Evolutionary conservation across 257 asterid species (phyloP).

Genomic region (Solanum tacnaense): DNA sequence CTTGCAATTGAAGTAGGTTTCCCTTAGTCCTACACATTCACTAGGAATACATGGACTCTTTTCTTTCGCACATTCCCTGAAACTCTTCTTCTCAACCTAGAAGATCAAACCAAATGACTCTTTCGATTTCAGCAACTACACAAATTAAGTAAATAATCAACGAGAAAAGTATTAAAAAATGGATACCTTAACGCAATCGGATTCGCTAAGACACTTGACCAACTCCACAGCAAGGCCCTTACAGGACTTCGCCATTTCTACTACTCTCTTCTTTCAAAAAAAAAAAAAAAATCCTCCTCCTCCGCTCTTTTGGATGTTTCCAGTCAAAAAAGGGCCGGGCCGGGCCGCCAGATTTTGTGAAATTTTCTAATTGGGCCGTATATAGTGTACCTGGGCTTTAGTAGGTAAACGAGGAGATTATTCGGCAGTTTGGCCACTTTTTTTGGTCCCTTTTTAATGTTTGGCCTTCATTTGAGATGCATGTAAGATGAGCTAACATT

Average conservation of each 20-base stretch:
- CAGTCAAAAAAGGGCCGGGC: neutral
- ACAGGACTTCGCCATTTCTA: conserved; percentile 81
- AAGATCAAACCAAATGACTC: neutral
- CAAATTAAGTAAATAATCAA: neutral
- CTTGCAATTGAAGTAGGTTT: conserved; percentile 92
- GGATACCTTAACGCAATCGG: conserved; percentile 78
- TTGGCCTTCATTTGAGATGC: neutral
- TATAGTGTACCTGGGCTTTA: neutral
- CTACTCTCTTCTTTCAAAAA: neutral
- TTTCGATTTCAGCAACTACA: neutral
- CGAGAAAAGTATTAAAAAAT: neutral
- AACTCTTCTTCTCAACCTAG: conserved; percentile 70
- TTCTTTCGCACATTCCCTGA: conserved; percentile 77
- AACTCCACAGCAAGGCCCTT: conserved; percentile 87
- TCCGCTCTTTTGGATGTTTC: neutral
- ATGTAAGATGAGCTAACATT: no score
- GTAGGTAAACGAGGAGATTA: neutral
- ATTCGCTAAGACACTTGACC: conserved; percentile 88
- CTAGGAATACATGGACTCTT: conserved; percentile 63
- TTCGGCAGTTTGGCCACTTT: neutral
- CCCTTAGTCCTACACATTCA: conserved; percentile 85
- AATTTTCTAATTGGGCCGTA: neutral
- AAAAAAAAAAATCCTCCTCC: neutral
- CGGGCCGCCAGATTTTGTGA: neutral
- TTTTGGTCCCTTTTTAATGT: neutral